Evolutionary conservation across 2,329 filamentous ascomycete species (phyloP).

Genomic region (Juglanconis juglandina): DNA sequence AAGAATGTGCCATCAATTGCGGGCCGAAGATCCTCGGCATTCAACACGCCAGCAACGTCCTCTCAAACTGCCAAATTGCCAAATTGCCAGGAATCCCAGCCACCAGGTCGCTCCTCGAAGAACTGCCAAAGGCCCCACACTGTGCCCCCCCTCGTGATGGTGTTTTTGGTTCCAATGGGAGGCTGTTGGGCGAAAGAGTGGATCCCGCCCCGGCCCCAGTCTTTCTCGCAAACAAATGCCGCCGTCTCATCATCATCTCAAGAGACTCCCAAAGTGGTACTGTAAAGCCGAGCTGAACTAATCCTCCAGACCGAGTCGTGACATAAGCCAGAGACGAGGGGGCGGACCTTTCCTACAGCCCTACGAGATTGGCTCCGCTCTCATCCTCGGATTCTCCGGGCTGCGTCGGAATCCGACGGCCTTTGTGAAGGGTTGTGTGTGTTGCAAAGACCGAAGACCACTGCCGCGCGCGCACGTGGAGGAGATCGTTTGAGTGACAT

Average conservation of each 20-base stretch:
- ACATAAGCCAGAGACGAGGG: not conserved
- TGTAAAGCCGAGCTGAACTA: not conserved
- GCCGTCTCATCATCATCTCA: not conserved
- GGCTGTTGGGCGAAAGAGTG: not conserved
- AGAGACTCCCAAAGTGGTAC: not conserved
- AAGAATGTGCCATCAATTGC: constrained; percentile 9
- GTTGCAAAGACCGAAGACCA: not conserved
- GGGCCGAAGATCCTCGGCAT: constrained; percentile 17
- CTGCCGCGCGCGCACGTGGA: too few relatives aligned
- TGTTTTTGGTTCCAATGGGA: too few relatives aligned
- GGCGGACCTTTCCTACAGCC: not conserved
- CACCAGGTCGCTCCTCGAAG: not conserved
- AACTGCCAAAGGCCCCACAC: too few relatives aligned
- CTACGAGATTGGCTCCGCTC: not conserved
- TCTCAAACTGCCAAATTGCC: not conserved
- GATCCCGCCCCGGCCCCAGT: not conserved
- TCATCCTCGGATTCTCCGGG: not conserved
- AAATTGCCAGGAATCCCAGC: not conserved
- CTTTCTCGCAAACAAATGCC: too few relatives aligned
- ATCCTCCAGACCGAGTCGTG: not conserved
- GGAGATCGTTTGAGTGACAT: too few relatives aligned
- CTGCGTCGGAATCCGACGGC: not conserved
- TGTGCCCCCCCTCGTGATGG: too few relatives aligned
- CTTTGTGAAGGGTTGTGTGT: not conserved
- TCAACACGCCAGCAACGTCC: not conserved